Percentiles rank a stretch among this genome's conserved stretches.
These are phyloP conservation scores for Mortierella sp. DNA, from an alignment of 371 early-diverging fungal species.

Conservation along the genomic window DNA sequence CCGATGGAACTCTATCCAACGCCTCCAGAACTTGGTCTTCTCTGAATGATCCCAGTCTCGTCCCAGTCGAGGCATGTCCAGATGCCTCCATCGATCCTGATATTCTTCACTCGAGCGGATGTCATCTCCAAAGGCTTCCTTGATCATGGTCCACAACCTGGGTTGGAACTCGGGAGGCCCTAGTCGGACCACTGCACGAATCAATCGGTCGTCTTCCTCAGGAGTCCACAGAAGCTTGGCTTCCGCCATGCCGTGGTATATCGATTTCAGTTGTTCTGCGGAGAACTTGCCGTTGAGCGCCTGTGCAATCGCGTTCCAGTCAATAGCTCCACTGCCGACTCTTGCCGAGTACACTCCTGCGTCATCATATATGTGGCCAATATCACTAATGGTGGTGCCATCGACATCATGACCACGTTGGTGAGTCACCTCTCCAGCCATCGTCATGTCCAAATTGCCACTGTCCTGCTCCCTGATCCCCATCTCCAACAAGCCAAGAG, in stretches of 20 bases:
- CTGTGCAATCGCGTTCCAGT: slow-evolving; percentile 30
- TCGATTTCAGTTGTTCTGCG: slow-evolving; percentile 12
- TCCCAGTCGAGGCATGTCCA: slow-evolving; percentile 40
- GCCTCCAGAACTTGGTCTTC: slow-evolving; percentile 45
- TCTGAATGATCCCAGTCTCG: slow-evolving; percentile 46
- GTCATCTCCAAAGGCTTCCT: slow-evolving; percentile 30
- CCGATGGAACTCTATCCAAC: slow-evolving; percentile 32
- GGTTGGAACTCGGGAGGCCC: slow-evolving; percentile 42
- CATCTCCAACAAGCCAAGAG: slow-evolving; percentile 1
- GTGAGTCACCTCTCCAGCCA: no score
- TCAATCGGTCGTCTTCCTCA: slow-evolving; percentile 43
- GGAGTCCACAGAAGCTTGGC: slow-evolving; percentile 45
- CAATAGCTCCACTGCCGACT: slow-evolving; percentile 6
- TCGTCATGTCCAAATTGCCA: slow-evolving; percentile 4
- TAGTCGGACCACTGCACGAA: slow-evolving; percentile 35
- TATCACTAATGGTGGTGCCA: neutral
- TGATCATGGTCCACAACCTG: slow-evolving; percentile 36
- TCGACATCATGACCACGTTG: no score
- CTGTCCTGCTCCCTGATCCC: neutral
- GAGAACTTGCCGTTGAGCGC: slow-evolving; percentile 28
- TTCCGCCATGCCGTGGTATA: slow-evolving; percentile 33
- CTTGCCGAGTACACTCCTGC: neutral
- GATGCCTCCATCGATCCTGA: slow-evolving; percentile 28
- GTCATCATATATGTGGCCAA: neutral
- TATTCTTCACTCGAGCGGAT: slow-evolving; percentile 34